Base-by-base conservation (phyloP, 73 alveolate genomes). In the Stentor roeselii region DNA sequence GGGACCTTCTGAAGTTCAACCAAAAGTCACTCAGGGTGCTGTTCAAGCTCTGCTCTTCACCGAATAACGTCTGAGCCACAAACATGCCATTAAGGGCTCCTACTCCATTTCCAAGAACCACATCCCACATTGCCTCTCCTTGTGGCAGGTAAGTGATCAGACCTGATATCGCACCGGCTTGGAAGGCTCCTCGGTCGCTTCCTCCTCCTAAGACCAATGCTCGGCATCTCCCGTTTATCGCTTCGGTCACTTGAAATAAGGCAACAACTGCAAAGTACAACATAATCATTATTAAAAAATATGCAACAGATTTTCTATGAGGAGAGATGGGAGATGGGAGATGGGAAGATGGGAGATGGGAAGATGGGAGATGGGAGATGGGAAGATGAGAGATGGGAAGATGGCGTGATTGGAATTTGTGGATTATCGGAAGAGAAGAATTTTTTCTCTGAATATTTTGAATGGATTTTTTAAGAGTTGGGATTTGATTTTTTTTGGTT, bases 151-250 rank as follows among this genome's bases (percentile, higher is more conserved):
- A 32, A 58, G 84, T 82, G 40, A 88, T 75, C 39, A 88, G 67
- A 27, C 91, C 93, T 30, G 36, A 15, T 67, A 91, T 39, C 32
- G 76, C 90, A 3, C 96, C 93, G 37, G 92, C 93, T 60, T 91
- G 89, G 84, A 83, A 91, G 61, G 94, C 92, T 0, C 93, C 96
- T 59, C 78, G 77, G 75, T 78, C 87, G 31, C 89, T 92, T 6
- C 96, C 96, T 14, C 96, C 96, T 40, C 87, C 75, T 6, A 91
- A 88, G 32, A 82, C 93, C 1, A 91, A 80, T n/a, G 89, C 93
- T 39, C 74, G 14, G 96, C 96, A 91, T 75, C 60, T 82, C 3
- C 86, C 80, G 34, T 67, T 67, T 27, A 67, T 67, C 14, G 80
- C 80, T 0, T 21, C 27, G 14, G 37, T 40, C 34, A 40, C 21